Base-by-base conservation (phyloP, 805 yeast genomes). In the Candida chauliodis region DNA sequence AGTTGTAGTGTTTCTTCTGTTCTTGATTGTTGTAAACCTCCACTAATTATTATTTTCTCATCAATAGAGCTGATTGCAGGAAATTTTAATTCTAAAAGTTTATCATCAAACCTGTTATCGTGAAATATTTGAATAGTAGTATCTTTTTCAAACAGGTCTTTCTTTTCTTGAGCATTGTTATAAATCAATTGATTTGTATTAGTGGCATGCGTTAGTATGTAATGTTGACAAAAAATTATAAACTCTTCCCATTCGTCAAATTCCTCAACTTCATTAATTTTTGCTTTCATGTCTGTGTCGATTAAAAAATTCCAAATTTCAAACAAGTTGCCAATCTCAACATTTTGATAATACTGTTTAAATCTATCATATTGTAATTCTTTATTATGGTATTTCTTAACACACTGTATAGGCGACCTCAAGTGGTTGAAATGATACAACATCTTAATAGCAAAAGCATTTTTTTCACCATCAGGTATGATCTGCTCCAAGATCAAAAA, bases 211-310 rank as follows among this genome's bases (percentile, higher is more conserved):
- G 81, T 64, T 27, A 82, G 66, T 25, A 79, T 64, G 51, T 85
- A 86, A 54, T 85, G 93, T 49, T 84, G 91, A 41, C 86, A 76
- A 51, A 83, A 85, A 10, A 82, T 52, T 20, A 79, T 71, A 45
- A 85, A 84, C 56, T 85, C 95, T 59, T 85, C 95, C 77, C 85
- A 75, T 59, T 86, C 95, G 55, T 86, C 95, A 57, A 85, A 86
- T 3, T 76, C 75, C 53, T 85, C 95, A 15, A 83, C 66, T 1
- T 51, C 33, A 13, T 64, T 66, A 7, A 86, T 69, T 28, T 58
- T 54, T 0, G 38, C 30, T 47, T 73, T 76, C 5, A 61, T 51
- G 1, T 61, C 63, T 2, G 44, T 44, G 4, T 67, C 55, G 1
- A 80, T 60, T 15, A 71, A 55, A 7, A 60, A 46, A 2, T 38